phyloP scores from a whole-genome alignment of 2,329 filamentous ascomycete species.

The Exophiala dermatitidis region DNA sequence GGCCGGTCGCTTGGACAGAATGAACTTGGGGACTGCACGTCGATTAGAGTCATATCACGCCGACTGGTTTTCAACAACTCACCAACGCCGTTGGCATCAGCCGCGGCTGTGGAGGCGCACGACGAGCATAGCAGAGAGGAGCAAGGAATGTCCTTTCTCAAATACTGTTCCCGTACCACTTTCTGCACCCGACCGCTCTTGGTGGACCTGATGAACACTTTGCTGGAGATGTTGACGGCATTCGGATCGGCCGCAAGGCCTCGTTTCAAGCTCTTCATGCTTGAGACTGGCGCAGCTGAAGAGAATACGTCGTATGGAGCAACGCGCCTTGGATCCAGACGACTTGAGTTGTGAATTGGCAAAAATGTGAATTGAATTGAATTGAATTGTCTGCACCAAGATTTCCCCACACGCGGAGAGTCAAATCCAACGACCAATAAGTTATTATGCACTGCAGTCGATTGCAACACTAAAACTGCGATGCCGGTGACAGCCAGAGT shows the following conservation, averaged over 20 bases:
- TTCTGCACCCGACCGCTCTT: constrained; percentile 97
- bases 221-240: constrained; percentile 78
- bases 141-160: constrained; percentile 94
- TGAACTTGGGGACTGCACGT: constrained; percentile 63
- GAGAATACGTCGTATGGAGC: too few relatives aligned
- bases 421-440: too few relatives aligned
- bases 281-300: not conserved
- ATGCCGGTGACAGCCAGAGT: too few relatives aligned
- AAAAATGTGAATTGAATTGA: too few relatives aligned
- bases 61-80: constrained; percentile 28
- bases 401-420: too few relatives aligned
- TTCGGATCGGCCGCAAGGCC: constrained; percentile 47
- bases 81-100: constrained; percentile 73
- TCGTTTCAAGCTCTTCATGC: constrained; percentile 57
- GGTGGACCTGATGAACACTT: constrained; percentile 89
- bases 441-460: too few relatives aligned
- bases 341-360: too few relatives aligned
- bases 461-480: too few relatives aligned
- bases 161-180: constrained; percentile 92
- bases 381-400: too few relatives aligned
- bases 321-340: too few relatives aligned
- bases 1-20: constrained; percentile 81
- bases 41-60: constrained; percentile 23
- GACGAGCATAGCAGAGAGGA: constrained; percentile 78
- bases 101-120: constrained; percentile 68